Evolutionary conservation across 768 basidiomycete species (phyloP), one percentile per base, ranked within the genome.

Genomic region (Serendipita indica): DNA sequence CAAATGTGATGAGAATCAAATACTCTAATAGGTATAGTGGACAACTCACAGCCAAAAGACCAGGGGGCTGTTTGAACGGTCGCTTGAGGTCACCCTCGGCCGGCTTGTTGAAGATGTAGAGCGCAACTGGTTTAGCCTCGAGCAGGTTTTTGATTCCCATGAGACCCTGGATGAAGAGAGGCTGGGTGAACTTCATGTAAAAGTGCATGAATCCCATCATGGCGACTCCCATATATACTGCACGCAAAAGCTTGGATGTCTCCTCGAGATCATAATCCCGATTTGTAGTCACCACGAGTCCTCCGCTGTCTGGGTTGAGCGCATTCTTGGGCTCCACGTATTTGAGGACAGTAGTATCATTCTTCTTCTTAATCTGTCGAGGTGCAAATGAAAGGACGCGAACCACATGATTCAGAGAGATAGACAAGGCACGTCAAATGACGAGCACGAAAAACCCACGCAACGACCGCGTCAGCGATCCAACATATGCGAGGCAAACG

Each of bases 181-280:
- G 94, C 68, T 94, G 93, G 4, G 91, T 93, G 79, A 88, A 97
- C 69, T 87, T 82, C 73, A 98, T 75, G 79, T 97, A 98, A 57
- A 86, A 62, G 74, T 99, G 94, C 75, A 97, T 82, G 77, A 92
- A 84, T 60, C 67, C 77, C 86, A 93, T 92, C 84, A 90, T 89
- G 54, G 82, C 84, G 65, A 90, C 70, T 62, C 85, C 84, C 70
- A 81, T 78, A 71, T 78, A 86, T 5, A 74, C 79, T n/a, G 76
- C 73, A 37, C 81, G 81, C 27, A 69, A 81, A 18, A 83, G 74
- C 76, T 94, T 92, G 39, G 86, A 86, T 0, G 80, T 82, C 71
- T 99, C 89, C 0, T 77, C 72, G 22, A 97, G 81, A 72, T 99
- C 94, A 62, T 99, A 99, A 68, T 99, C 94, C 49, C 82, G 79